Conservation (phyloP, 169 alveolate species). For the Eimeria acervulina region DNA sequence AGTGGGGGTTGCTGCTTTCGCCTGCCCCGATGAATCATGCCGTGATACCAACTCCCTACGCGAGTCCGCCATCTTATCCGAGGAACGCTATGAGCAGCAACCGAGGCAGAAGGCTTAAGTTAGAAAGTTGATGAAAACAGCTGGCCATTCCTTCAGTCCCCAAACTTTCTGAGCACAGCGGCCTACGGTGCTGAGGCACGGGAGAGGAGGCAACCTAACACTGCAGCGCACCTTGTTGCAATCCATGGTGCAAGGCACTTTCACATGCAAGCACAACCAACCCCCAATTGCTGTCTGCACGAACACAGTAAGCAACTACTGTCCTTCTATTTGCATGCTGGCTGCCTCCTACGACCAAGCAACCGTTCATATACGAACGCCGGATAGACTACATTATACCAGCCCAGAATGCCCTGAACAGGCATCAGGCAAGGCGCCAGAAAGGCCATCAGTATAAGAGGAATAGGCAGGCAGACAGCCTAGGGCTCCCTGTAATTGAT, state of each 20-base stretch:
- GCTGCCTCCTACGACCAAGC: neutral
- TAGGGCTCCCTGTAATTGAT: neutral
- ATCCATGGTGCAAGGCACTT: neutral
- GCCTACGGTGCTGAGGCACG: too few species aligned
- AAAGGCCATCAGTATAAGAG: neutral
- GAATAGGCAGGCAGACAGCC: neutral
- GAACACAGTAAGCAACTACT: neutral
- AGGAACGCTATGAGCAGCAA: too few species aligned
- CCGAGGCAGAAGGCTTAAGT: too few species aligned
- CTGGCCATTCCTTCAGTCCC: too few species aligned
- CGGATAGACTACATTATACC: neutral
- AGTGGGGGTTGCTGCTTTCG: too few species aligned
- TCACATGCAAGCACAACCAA: neutral
- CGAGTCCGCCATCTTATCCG: too few species aligned
- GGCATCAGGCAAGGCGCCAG: neutral
- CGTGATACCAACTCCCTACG: too few species aligned
- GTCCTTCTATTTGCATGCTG: neutral
- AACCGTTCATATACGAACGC: neutral
- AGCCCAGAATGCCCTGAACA: neutral
- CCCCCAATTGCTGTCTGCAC: neutral
- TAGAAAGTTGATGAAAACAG: too few species aligned
- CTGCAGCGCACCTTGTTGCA: neutral
- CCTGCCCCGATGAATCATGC: too few species aligned
- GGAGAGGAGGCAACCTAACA: neutral
- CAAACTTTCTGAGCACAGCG: too few species aligned